These are phyloP conservation scores for Barnettozyma wickerhamii DNA, from an alignment of 805 yeast species.

Conservation along the genomic window DNA sequence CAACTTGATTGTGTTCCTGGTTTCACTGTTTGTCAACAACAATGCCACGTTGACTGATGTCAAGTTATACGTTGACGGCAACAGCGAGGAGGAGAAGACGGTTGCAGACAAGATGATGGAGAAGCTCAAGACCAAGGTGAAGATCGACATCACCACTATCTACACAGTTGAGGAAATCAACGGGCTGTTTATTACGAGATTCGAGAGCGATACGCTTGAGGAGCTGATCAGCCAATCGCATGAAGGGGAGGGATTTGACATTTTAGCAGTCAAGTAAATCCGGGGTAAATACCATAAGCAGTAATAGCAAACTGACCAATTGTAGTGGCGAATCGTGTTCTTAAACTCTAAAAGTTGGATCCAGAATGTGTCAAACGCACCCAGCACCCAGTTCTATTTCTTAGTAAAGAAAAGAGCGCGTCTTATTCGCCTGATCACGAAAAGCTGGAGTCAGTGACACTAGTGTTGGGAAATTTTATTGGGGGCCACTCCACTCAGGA, in stretches of 20 bases:
- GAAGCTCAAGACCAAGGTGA: constrained; percentile 2
- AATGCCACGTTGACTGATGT: constrained; percentile 5
- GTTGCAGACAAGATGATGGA: not conserved
- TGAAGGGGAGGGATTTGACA: constrained; percentile 4
- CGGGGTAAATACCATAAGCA: not conserved
- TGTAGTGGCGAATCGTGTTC: no score
- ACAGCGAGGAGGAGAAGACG: not conserved
- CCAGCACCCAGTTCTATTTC: no score
- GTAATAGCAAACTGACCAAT: not conserved
- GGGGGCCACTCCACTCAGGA: no score
- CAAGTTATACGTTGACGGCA: not conserved
- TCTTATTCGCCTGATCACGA: not conserved
- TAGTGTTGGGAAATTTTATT: no score
- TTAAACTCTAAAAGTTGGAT: no score
- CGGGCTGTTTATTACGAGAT: constrained; percentile 8
- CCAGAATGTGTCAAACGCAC: not conserved
- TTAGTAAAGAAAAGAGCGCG: not conserved
- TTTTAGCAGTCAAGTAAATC: constrained; percentile 8
- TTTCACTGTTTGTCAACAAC: constrained; percentile 5
- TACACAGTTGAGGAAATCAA: constrained; percentile 1
- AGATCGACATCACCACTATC: constrained; percentile 1
- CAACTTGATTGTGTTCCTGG: constrained; percentile 6
- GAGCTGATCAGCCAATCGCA: not conserved
- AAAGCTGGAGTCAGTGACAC: not conserved
- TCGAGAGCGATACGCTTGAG: not conserved